These are phyloP conservation scores for Pleurotus djamor DNA, from an alignment of 768 basidiomycete genomes.

Conservation along the genomic window DNA sequence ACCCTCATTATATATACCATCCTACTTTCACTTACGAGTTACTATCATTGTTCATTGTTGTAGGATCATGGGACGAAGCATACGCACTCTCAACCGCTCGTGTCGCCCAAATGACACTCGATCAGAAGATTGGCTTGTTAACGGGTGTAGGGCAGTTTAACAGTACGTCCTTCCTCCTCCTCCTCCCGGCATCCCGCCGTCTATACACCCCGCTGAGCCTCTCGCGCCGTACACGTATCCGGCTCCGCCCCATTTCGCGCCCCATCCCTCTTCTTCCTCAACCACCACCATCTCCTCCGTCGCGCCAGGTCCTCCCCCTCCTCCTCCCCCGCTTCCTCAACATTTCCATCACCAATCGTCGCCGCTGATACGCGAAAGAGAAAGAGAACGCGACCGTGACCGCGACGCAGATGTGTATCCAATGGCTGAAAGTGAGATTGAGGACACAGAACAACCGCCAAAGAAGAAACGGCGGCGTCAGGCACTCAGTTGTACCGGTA, in stretches of 20 bases:
- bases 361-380: slow-evolving; percentile 16
- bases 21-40: too few relatives aligned
- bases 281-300: slow-evolving; percentile 3
- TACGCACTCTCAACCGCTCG: slow-evolving; percentile 20
- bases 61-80: slow-evolving; percentile 45
- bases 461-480: slow-evolving; percentile 85
- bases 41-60: too few relatives aligned
- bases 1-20: too few relatives aligned
- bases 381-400: slow-evolving; percentile 20
- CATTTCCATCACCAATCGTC: slow-evolving; percentile 14
- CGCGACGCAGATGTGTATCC: slow-evolving; percentile 29
- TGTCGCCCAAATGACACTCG: slow-evolving; percentile 23
- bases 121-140: slow-evolving; percentile 45
- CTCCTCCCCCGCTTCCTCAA: slow-evolving; percentile 19
- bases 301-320: background rate
- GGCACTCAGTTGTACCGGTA: slow-evolving; percentile 84
- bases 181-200: slow-evolving; percentile 37
- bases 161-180: slow-evolving; percentile 26
- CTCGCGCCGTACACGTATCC: slow-evolving; percentile 16
- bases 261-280: slow-evolving; percentile 11
- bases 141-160: slow-evolving; percentile 44
- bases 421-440: slow-evolving; percentile 53
- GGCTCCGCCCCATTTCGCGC: slow-evolving; percentile 21
- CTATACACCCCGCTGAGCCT: slow-evolving; percentile 12
- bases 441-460: slow-evolving; percentile 55